Evolutionary conservation across 441 rosid genomes (phyloP).

Genomic region (Gossypium gossypioides): DNA sequence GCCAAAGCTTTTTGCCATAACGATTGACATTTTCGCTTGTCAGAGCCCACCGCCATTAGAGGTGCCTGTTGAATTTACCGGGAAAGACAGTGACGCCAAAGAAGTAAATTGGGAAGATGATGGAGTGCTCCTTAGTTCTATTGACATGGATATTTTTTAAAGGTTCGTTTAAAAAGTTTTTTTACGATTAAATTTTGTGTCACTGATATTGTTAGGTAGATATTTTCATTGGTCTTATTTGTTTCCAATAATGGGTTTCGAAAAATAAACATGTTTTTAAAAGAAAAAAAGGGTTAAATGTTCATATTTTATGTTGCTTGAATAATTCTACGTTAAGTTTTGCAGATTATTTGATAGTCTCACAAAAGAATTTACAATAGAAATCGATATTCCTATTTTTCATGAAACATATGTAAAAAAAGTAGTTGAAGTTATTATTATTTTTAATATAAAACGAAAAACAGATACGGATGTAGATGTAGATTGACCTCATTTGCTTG

Average conservation of each 20-base stretch:
- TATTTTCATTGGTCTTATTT: background rate
- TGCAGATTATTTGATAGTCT: background rate
- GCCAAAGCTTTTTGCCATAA: background rate
- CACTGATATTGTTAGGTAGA: background rate
- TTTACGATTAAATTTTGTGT: background rate
- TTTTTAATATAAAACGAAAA: background rate
- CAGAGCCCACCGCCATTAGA: conserved; percentile 79
- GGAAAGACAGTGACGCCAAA: conserved; percentile 50
- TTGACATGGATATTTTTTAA: conserved; percentile 61
- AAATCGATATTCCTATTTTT: background rate
- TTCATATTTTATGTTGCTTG: background rate
- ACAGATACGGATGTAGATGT: background rate
- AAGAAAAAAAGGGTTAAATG: background rate
- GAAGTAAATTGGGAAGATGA: conserved; percentile 77
- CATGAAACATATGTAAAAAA: no score
- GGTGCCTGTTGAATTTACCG: conserved; percentile 41
- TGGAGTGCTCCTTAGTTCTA: conserved; percentile 57
- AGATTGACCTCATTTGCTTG: background rate
- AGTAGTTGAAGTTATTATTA: no score
- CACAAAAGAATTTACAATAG: background rate
- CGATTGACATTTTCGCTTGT: conserved; percentile 11
- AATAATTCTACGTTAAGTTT: background rate
- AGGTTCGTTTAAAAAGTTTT: background rate
- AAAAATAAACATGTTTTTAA: background rate
- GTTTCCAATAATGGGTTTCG: background rate